These are phyloP conservation scores for Hypoxylon perforatum DNA, from an alignment of 495 filamentous ascomycete genomes.

Conservation along the genomic window DNA sequence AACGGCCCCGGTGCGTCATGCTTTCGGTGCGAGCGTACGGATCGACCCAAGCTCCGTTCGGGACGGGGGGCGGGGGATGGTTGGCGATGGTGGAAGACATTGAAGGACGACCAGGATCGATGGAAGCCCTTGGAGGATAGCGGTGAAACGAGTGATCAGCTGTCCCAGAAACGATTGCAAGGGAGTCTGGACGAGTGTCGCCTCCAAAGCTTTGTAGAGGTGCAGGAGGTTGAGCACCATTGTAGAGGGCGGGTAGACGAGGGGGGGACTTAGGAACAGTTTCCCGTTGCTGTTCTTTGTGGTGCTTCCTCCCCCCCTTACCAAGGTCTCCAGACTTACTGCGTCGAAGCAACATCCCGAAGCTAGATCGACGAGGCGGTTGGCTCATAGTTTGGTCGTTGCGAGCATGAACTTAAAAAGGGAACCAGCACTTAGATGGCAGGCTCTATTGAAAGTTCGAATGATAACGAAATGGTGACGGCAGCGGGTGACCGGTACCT, in stretches of 20 bases:
- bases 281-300: slow-evolving; percentile 71
- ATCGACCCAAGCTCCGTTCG: slow-evolving; percentile 69
- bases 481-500: slow-evolving; percentile 3
- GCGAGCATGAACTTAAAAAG: slow-evolving; percentile 39
- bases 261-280: slow-evolving; percentile 77
- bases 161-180: slow-evolving; percentile 70
- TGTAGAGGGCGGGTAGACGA: slow-evolving; percentile 80
- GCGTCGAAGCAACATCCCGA: slow-evolving; percentile 78
- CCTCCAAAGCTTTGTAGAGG: slow-evolving; percentile 77
- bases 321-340: slow-evolving; percentile 81
- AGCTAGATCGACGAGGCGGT: slow-evolving; percentile 62
- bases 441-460: slow-evolving; percentile 21
- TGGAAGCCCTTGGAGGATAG: slow-evolving; percentile 43
- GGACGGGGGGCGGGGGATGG: slow-evolving; percentile 61
- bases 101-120: slow-evolving; percentile 54
- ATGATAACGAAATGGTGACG: slow-evolving; percentile 22
- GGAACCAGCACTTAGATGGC: slow-evolving; percentile 14
- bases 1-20: slow-evolving; percentile 96
- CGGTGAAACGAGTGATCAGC: slow-evolving; percentile 52
- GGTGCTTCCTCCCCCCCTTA: slow-evolving; percentile 72
- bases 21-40: slow-evolving; percentile 87
- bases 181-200: slow-evolving; percentile 72
- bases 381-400: slow-evolving; percentile 55
- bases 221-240: slow-evolving; percentile 67
- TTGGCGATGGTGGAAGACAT: slow-evolving; percentile 55